Base-by-base conservation (phyloP, 176 grass and related monocot species). In the Tillandsia fasciculata region DNA sequence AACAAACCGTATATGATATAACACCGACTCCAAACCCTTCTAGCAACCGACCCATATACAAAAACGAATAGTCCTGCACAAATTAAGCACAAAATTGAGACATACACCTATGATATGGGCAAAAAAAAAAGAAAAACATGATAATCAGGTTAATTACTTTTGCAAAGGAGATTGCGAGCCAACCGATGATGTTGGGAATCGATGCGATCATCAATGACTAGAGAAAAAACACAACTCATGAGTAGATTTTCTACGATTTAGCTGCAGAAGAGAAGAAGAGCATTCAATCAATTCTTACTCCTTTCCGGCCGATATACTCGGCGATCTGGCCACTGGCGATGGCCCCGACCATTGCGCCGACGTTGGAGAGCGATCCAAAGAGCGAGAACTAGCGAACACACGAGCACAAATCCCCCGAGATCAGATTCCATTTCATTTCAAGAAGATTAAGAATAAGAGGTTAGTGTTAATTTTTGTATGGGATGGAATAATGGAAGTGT, bases 161-260 rank as follows among this genome's bases (percentile, higher is more conserved):
- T 15, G 94, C 94, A 1, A 90, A 90, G 61, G 89, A 92, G 67
- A 97, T 97, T 11, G 84, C 86, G 50, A 93, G 82, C 89, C 87
- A 99, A 47, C 94, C 94, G 18, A 92, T 79, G 66, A 99, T 93
- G 72, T 93, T 99, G 2, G 89, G 89, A 59, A 99, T 72, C 26
- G 94, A 88, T 28, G 94, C 94, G 23, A 93, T 90, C 89, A 92
- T 87, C 82, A 99, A 52, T 33, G 86, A 93, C 94, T 99, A 76
- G 1, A 74, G 49, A 72, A 18, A 42, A 42, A 22, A 59, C 14
- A 59, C n/a, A 59, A 18, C 13, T 59, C 54, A 59, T 59, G 1
- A 6, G 9, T 58, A 58, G 29, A 33, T 33, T 33, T 58, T 17
- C 7, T 17, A 20, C 15, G 14, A 20, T 17, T 58, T 59, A 59